Base-by-base conservation (phyloP, 371 early-diverging fungal species). In the Circinella umbellata region DNA sequence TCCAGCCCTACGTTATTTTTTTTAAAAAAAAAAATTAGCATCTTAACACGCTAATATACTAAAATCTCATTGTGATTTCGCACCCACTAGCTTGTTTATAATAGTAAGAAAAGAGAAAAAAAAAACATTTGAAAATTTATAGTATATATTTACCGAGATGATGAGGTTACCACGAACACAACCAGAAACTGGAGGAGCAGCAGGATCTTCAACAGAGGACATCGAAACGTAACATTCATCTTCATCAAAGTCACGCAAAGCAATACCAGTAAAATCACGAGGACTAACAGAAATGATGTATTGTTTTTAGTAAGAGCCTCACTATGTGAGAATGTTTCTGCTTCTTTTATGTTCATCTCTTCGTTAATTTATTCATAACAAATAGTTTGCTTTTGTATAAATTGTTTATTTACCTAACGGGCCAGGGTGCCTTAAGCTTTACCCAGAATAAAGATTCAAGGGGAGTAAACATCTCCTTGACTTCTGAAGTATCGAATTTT, bases 401-500 rank as follows among this genome's bases (percentile, higher is more conserved):
- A 46, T 14, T 53, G 5, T 39, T 63, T 18, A 17, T 51, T 71
- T 77, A 80, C 80, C 74, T 73, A 39, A 84, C 69, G 39, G 85
- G 85, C 85, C 85, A 84, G 5, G 80, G 82, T 18, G 78, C 68
- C 70, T 79, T 84, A 59, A 79, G 67, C 70, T 79, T 80, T 54
- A 69, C 71, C 82, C 82, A 82, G 68, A 80, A 82, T 18, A 84
- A 69, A 36, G 80, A 67, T 59, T 82, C 80, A 9, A 38, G 54
- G 49, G 37, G 55, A 35, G 70, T 64, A 54, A 76, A 82, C 67
- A 75, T 71, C 48, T 75, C 73, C 64, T 77, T 80, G 51, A 80
- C 72, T 59, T 84, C 85, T 18, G 80, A 77, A 3, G 64, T 42
- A 64, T 82, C 79, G 39, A 69, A 84, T 47, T 80, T 80, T 14